Percentiles rank a stretch among this genome's conserved stretches.
Conservation (phyloP, 2,329 filamentous ascomycete genomes). For the Fusarium fujikuroi region DNA sequence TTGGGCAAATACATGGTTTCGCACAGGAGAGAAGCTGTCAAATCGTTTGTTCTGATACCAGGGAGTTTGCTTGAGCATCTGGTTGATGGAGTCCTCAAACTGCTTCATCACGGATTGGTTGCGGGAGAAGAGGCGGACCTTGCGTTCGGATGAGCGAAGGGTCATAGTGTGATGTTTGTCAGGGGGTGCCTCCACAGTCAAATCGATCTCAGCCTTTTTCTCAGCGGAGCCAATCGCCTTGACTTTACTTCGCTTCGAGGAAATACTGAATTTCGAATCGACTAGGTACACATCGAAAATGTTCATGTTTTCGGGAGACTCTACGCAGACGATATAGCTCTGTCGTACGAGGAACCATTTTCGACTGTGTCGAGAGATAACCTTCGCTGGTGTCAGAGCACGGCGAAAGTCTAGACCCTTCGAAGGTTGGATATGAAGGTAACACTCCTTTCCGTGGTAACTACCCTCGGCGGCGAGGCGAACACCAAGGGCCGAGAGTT, state of each 20-base stretch:
- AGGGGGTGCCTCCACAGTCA: slow-evolving; percentile 51
- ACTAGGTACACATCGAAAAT: slow-evolving; percentile 99
- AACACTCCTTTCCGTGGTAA: slow-evolving; percentile 97
- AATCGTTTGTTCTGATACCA: slow-evolving; percentile 90
- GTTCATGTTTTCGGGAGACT: slow-evolving; percentile 98
- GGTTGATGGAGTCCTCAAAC: slow-evolving; percentile 91
- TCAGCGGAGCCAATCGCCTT: slow-evolving; percentile 67
- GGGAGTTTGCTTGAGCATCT: slow-evolving; percentile 83
- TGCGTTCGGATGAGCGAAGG: slow-evolving; percentile 90
- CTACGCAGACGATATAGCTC: slow-evolving; percentile 98
- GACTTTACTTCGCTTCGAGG: slow-evolving; percentile 73
- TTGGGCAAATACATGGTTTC: slow-evolving; percentile 87
- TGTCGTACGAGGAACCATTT: slow-evolving; percentile 99
- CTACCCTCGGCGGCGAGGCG: slow-evolving; percentile 94
- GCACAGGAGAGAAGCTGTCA: slow-evolving; percentile 91
- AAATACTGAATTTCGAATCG: slow-evolving; percentile 85
- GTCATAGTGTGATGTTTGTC: slow-evolving; percentile 84
- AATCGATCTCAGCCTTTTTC: slow-evolving; percentile 61
- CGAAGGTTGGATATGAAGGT: slow-evolving; percentile 88
- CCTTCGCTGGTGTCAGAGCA: slow-evolving; percentile 79
- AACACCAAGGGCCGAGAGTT: slow-evolving; percentile 92
- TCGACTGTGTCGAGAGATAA: slow-evolving; percentile 84
- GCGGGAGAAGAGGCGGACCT: slow-evolving; percentile 88
- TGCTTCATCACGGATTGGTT: slow-evolving; percentile 91
- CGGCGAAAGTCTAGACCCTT: slow-evolving; percentile 89